These are phyloP conservation scores for Trichoderma arundinaceum DNA, from an alignment of 2,329 filamentous ascomycete genomes.

Conservation along the genomic window DNA sequence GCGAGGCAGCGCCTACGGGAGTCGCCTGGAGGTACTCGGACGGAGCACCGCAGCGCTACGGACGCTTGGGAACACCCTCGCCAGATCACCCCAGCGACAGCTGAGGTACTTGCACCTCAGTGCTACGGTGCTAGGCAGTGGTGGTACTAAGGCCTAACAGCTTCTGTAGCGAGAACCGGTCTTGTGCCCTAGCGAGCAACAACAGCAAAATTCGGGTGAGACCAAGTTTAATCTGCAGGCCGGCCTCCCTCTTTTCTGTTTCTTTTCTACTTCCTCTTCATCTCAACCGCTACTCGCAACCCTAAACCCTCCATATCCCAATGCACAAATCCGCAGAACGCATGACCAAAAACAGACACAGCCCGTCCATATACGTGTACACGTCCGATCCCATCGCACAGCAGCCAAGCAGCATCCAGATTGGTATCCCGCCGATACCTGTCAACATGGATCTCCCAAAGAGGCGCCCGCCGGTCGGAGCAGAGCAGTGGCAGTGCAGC, in stretches of 20 bases:
- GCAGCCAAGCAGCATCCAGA: background rate
- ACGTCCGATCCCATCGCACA: background rate
- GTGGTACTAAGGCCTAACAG: too few relatives aligned
- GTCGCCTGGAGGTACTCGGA: background rate
- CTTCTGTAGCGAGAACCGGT: background rate
- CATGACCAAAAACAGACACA: background rate
- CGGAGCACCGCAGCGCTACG: background rate
- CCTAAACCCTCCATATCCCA: too few relatives aligned
- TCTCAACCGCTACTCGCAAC: too few relatives aligned
- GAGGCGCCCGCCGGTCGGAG: conserved; percentile 17
- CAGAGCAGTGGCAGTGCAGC: conserved; percentile 29
- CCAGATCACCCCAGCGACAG: background rate
- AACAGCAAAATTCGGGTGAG: too few relatives aligned
- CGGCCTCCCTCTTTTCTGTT: too few relatives aligned
- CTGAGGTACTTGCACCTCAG: background rate
- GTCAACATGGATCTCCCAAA: conserved; percentile 10
- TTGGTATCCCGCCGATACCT: background rate
- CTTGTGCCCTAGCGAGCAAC: too few relatives aligned
- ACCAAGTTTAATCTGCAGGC: too few relatives aligned
- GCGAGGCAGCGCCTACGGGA: conserved; percentile 2
- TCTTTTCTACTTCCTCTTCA: too few relatives aligned
- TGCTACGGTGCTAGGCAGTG: too few relatives aligned
- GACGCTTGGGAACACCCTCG: background rate
- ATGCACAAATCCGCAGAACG: too few relatives aligned
- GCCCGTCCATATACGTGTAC: background rate